These are phyloP conservation scores for Aspergillus awamori DNA, from an alignment of 2,329 filamentous ascomycete species.

Conservation along the genomic window DNA sequence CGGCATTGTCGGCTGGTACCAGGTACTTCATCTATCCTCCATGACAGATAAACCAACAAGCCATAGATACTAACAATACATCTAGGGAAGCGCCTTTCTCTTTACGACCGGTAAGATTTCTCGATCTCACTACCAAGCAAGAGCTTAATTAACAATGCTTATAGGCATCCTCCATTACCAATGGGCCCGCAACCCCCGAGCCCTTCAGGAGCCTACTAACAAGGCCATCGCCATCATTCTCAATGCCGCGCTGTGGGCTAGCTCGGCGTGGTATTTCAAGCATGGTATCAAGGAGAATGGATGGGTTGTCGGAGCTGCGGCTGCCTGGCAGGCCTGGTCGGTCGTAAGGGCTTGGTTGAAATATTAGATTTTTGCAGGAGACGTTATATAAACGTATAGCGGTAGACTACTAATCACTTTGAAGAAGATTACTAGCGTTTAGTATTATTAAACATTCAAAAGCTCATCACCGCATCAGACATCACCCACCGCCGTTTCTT, in stretches of 20 bases:
- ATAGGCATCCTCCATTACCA: slow-evolving; percentile 20
- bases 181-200: slow-evolving; percentile 14
- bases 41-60: neutral
- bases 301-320: slow-evolving; percentile 24
- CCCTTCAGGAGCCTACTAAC: slow-evolving; percentile 32
- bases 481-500: no score
- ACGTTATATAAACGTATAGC: no score
- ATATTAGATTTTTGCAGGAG: neutral
- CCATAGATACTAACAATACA: neutral
- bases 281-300: slow-evolving; percentile 30
- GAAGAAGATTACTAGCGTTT: no score
- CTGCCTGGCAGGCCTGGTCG: slow-evolving; percentile 29
- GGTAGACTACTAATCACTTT: no score
- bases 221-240: slow-evolving; percentile 33
- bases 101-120: neutral
- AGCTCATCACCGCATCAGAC: no score
- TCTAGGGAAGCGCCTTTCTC: slow-evolving; percentile 7
- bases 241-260: slow-evolving; percentile 32
- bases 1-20: slow-evolving; percentile 7
- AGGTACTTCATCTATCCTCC: neutral
- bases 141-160: neutral
- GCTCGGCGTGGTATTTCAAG: slow-evolving; percentile 35
- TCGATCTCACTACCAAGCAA: neutral
- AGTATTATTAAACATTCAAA: no score
- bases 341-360: slow-evolving; percentile 16